Evolutionary conservation across 306 rosid genomes (phyloP).

Genomic region (Rosa multiflora): DNA sequence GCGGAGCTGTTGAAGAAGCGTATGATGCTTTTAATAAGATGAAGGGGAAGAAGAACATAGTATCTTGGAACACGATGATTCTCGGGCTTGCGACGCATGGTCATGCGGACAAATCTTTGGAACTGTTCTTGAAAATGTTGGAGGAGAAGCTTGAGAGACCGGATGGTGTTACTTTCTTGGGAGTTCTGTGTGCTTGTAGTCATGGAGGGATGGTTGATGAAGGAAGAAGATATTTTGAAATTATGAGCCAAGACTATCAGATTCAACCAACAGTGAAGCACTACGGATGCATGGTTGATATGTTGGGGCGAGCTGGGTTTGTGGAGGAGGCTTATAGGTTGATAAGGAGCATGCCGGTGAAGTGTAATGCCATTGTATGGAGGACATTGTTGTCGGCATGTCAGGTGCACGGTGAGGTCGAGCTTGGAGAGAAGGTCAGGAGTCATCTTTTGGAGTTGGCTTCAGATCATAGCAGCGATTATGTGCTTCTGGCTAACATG

Average conservation of each 20-base stretch:
- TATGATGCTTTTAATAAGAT: constrained; percentile 31
- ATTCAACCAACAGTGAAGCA: constrained; percentile 69
- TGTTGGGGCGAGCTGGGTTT: constrained; percentile 71
- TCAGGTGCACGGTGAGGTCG: constrained; percentile 49
- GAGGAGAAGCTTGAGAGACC: constrained; percentile 47
- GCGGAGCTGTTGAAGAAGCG: constrained; percentile 80
- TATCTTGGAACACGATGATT: constrained; percentile 86
- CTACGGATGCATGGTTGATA: constrained; percentile 83
- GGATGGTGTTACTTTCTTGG: constrained; percentile 65
- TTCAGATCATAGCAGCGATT: constrained; percentile 69
- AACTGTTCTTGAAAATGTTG: constrained; percentile 48
- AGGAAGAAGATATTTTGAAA: constrained; percentile 49
- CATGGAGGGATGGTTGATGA: constrained; percentile 65
- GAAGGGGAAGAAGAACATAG: constrained; percentile 51
- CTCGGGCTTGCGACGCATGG: constrained; percentile 73
- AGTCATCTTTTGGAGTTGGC: constrained; percentile 54
- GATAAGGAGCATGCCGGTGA: constrained; percentile 55
- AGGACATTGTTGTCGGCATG: constrained; percentile 72
- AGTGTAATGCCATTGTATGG: constrained; percentile 72
- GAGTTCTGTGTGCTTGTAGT: constrained; percentile 72
- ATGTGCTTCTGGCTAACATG: constrained; percentile 69
- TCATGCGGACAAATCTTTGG: constrained; percentile 45
- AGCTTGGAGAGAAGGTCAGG: constrained; percentile 65
- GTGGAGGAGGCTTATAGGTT: constrained; percentile 59
- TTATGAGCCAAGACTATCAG: constrained; percentile 44